Evolutionary conservation across 495 filamentous ascomycete genomes (phyloP).

Genomic region (Xylaria castorea): DNA sequence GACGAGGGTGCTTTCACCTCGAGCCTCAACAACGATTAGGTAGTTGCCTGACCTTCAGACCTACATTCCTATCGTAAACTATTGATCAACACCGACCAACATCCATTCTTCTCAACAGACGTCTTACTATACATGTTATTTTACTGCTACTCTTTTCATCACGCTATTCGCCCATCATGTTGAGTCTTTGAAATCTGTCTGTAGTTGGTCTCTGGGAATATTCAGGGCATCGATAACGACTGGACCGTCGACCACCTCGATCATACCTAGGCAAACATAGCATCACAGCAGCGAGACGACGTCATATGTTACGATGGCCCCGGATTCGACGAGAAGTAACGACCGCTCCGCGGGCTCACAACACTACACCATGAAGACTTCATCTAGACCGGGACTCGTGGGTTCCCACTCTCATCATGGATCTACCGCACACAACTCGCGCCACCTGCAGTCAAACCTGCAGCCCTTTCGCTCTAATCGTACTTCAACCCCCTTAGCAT

Average conservation of each 20-base stretch:
- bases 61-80: conserved; percentile 14
- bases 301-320: conserved; percentile 40
- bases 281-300: conserved; percentile 33
- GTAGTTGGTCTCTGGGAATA: conserved; percentile 17
- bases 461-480: conserved; percentile 47
- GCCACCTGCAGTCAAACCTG: conserved; percentile 50
- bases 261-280: background rate
- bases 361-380: conserved; percentile 57
- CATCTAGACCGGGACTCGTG: conserved; percentile 47
- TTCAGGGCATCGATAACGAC: conserved; percentile 9
- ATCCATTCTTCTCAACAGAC: conserved; percentile 4
- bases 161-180: conserved; percentile 18
- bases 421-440: conserved; percentile 38
- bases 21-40: conserved; percentile 12
- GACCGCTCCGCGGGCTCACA: conserved; percentile 41
- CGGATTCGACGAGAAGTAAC: conserved; percentile 40
- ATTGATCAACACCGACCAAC: conserved; percentile 8
- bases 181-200: conserved; percentile 15
- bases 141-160: background rate
- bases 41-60: conserved; percentile 7
- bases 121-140: background rate
- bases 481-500: conserved; percentile 51
- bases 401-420: conserved; percentile 45
- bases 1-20: conserved; percentile 13
- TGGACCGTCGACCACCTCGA: background rate